These are phyloP conservation scores for Inonotus hispidus DNA, from an alignment of 1,284 basidiomycete species.

Conservation along the genomic window DNA sequence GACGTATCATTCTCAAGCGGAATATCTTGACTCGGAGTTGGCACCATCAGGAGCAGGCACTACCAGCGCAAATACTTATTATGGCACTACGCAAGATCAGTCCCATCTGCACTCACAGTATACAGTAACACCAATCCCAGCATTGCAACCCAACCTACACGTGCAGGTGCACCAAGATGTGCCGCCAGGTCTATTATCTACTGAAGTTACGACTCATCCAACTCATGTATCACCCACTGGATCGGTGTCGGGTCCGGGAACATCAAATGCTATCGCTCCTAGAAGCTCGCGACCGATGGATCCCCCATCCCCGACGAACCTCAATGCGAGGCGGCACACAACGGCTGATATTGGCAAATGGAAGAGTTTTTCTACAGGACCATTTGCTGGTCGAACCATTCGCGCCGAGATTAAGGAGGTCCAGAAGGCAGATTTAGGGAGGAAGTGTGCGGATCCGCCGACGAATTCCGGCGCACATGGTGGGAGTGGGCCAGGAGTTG, in stretches of 20 bases:
- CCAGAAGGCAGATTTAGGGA: conserved; percentile 58
- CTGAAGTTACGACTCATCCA: neutral
- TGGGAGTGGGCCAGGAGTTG: neutral
- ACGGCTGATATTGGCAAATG: conserved; percentile 34
- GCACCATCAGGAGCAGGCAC: neutral
- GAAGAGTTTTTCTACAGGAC: conserved; percentile 51
- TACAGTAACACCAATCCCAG: neutral
- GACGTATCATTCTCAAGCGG: neutral
- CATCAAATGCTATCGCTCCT: neutral
- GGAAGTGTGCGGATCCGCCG: conserved; percentile 43
- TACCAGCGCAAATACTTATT: neutral
- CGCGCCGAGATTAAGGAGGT: conserved; percentile 56
- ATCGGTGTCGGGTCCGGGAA: neutral
- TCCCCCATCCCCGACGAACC: conserved; percentile 4
- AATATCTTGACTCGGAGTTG: neutral
- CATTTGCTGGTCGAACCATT: conserved; percentile 51
- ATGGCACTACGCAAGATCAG: neutral
- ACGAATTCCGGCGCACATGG: conserved; percentile 1
- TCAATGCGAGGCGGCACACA: conserved; percentile 11
- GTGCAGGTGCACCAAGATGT: neutral
- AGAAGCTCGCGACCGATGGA: neutral
- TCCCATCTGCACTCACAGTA: neutral
- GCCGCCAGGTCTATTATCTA: neutral
- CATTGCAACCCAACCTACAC: neutral
- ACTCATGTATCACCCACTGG: neutral